Evolutionary conservation across 1,284 basidiomycete species (phyloP), one percentile per base, ranked within the genome.

Genomic region (Microbotryum silenes-acaulis): DNA sequence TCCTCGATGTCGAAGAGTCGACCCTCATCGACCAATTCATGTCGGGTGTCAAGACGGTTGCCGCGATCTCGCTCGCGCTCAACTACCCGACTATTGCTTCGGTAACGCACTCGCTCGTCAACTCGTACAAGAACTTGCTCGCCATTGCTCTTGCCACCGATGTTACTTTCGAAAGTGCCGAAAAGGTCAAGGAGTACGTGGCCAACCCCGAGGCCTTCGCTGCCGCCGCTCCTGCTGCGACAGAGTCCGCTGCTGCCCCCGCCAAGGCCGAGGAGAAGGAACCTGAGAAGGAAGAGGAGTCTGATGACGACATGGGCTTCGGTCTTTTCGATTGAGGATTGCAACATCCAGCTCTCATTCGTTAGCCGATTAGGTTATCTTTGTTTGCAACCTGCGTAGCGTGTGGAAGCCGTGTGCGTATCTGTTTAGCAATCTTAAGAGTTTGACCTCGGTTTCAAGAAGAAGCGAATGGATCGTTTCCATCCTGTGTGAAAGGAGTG

Each of bases 81-180:
- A 86, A 91, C 79, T 94, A 94, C 83, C 94, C 94, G 60, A 98
- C 94, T 67, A 80, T 98, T 71, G 92, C 88, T 71, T 97, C 92
- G 62, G 86, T 97, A 72, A 80, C 83, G 63, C 94, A 99, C 84
- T 88, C 88, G 52, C 83, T 99, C 66, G 91, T 98, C 83, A 97
- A 97, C 82, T 84, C 90, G 56, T 98, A 97, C 89, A 98, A 99
- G 87, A 97, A 97, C 83, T 77, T 96, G 70, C 79, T 98, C 70
- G 88, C 90, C 61, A 78, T 99, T 74, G 87, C 93, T 59, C 79
- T 99, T 69, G 86, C 83, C 62, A 97, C 94, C 71, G 94, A 98
- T 60, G 94, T 91, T 84, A 85, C 86, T 68, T 97, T 97, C 78
- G 91, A 96, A 76, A 91, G 87, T 67, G 82, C 88, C 64, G 88